Percentiles rank a stretch among this genome's conserved stretches.
Evolutionary conservation across 805 yeast genomes (phyloP).

Genomic region (Nakazawaea ambrosiae): DNA sequence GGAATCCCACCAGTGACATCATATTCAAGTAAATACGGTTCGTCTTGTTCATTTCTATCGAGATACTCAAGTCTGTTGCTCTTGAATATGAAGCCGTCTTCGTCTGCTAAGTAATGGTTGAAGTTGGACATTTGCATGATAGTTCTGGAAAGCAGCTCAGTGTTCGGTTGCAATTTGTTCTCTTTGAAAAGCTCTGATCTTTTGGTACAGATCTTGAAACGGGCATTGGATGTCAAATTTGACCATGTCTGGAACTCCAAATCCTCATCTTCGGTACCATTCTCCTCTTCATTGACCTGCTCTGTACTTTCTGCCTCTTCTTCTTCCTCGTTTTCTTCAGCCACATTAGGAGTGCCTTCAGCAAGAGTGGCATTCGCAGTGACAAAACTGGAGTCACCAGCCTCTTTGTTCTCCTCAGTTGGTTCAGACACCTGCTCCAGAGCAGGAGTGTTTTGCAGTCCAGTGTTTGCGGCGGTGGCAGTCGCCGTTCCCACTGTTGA

Average conservation of each 20-base stretch:
- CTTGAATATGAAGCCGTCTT: slow-evolving; percentile 23
- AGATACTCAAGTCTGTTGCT: slow-evolving; percentile 24
- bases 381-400: slow-evolving; percentile 7
- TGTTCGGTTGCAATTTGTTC: slow-evolving; percentile 51
- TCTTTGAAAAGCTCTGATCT: slow-evolving; percentile 63
- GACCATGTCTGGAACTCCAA: slow-evolving; percentile 81
- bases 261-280: slow-evolving; percentile 59
- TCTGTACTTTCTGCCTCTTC: slow-evolving; percentile 26
- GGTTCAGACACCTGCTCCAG: neutral
- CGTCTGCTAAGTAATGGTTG: slow-evolving; percentile 36
- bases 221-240: slow-evolving; percentile 65
- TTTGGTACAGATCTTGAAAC: slow-evolving; percentile 67
- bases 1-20: slow-evolving; percentile 82
- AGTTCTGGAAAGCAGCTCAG: slow-evolving; percentile 63
- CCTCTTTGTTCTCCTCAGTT: neutral
- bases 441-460: slow-evolving; percentile 6
- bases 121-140: slow-evolving; percentile 62
- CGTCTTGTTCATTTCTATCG: slow-evolving; percentile 45
- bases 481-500: neutral
- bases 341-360: slow-evolving; percentile 15
- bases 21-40: slow-evolving; percentile 71
- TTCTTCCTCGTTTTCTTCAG: slow-evolving; percentile 37
- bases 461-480: neutral
- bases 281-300: slow-evolving; percentile 22
- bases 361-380: slow-evolving; percentile 4